phyloP scores from a whole-genome alignment of 2,329 filamentous ascomycete genomes.

The Paecilomyces sp. region DNA sequence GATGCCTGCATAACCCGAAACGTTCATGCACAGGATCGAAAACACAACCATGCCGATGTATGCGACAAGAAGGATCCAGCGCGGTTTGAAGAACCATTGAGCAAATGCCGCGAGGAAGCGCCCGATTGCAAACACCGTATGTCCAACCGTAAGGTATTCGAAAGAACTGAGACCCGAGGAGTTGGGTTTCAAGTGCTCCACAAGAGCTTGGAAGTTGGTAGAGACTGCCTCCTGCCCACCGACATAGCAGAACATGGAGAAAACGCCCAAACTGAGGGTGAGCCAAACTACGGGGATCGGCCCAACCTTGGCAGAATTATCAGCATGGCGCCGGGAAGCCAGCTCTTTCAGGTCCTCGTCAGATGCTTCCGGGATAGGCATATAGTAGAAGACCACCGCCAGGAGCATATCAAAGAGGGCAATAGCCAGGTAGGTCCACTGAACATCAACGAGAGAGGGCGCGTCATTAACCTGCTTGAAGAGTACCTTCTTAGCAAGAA shows the following conservation, averaged over 20 bases:
- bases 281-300: constrained; percentile 48
- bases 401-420: constrained; percentile 53
- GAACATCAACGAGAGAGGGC: constrained; percentile 51
- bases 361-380: constrained; percentile 56
- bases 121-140: constrained; percentile 51
- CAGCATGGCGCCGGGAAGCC: constrained; percentile 44
- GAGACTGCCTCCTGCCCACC: constrained; percentile 53
- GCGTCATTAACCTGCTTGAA: constrained; percentile 45
- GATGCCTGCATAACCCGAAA: constrained; percentile 37
- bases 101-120: constrained; percentile 50
- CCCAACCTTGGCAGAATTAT: constrained; percentile 39
- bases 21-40: constrained; percentile 45
- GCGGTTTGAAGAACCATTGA: constrained; percentile 50
- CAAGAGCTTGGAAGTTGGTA: constrained; percentile 40
- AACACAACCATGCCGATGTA: constrained; percentile 49
- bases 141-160: constrained; percentile 47
- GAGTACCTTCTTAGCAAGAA: constrained; percentile 53
- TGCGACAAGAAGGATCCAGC: constrained; percentile 49
- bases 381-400: constrained; percentile 54
- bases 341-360: constrained; percentile 53
- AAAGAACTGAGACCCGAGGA: constrained; percentile 20
- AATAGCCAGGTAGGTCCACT: constrained; percentile 60
- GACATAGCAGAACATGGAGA: constrained; percentile 54
- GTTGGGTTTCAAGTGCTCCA: constrained; percentile 31
- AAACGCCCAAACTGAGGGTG: constrained; percentile 47